These are phyloP conservation scores for Coniochaeta sp. DNA, from an alignment of 2,329 filamentous ascomycete species.

Conservation along the genomic window DNA sequence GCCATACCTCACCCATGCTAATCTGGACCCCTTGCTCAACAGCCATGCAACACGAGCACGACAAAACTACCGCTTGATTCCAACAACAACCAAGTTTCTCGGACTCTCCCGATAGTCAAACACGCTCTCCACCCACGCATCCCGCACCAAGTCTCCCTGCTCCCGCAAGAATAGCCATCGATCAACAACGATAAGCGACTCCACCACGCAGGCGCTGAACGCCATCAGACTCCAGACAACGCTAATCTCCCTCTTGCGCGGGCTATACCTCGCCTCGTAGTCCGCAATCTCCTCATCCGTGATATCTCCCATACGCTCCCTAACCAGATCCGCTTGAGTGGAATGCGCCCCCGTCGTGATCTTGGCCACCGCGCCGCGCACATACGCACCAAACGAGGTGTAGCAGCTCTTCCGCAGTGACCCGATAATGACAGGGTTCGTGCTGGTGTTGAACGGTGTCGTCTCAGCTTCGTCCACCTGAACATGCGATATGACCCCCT, in stretches of 20 bases:
- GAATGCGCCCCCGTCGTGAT: constrained; percentile 52
- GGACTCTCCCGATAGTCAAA: constrained; percentile 86
- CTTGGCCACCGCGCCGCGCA: constrained; percentile 73
- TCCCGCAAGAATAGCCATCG: constrained; percentile 82
- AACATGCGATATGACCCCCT: constrained; percentile 58
- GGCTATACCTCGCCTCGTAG: constrained; percentile 60
- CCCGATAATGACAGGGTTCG: constrained; percentile 79
- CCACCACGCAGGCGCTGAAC: constrained; percentile 81
- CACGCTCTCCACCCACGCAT: constrained; percentile 87
- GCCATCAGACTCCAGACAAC: constrained; percentile 94
- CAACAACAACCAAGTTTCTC: constrained; percentile 87
- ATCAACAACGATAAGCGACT: constrained; percentile 85
- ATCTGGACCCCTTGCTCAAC: neutral
- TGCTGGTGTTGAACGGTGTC: constrained; percentile 48
- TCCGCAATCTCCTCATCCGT: constrained; percentile 66
- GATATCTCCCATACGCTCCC: constrained; percentile 57
- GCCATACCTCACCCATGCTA: neutral
- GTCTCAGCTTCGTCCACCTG: constrained; percentile 14
- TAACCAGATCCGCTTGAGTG: constrained; percentile 49
- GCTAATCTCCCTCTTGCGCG: constrained; percentile 71
- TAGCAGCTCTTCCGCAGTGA: constrained; percentile 77
- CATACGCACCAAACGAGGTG: constrained; percentile 64
- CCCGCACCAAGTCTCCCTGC: constrained; percentile 58
- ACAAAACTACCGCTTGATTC: constrained; percentile 53
- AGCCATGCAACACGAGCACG: neutral